Evolutionary conservation across 345 rosid genomes (phyloP).

Genomic region (Reutealis trisperma): DNA sequence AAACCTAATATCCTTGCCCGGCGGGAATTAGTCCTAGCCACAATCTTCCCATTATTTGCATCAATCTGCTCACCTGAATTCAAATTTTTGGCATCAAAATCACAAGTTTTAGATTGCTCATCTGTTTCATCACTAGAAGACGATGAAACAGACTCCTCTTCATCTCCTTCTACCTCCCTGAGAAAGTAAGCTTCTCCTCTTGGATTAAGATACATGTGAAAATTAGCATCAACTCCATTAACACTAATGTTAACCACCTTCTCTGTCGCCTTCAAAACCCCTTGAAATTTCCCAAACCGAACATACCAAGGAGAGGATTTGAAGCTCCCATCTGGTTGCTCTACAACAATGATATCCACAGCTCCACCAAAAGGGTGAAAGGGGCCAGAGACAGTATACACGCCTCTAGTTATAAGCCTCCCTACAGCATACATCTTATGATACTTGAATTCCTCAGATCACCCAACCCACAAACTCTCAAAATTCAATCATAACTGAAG

Average conservation of each 20-base stretch:
- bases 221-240: conserved; percentile 67
- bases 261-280: conserved; percentile 73
- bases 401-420: conserved; percentile 79
- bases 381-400: conserved; percentile 75
- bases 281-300: conserved; percentile 93
- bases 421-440: conserved; percentile 72
- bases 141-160: conserved; percentile 40
- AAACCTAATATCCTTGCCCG: conserved; percentile 62
- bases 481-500: conserved; percentile 27
- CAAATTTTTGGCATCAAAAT: conserved; percentile 38
- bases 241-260: conserved; percentile 63
- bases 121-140: conserved; percentile 67
- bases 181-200: conserved; percentile 93
- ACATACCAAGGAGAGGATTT: conserved; percentile 98
- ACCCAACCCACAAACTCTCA: conserved; percentile 27
- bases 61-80: conserved; percentile 27
- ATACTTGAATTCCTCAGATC: conserved; percentile 17
- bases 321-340: conserved; percentile 91
- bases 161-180: conserved; percentile 54
- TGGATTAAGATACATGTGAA: conserved; percentile 82
- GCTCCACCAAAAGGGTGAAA: conserved; percentile 99
- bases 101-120: conserved; percentile 47
- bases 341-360: conserved; percentile 90
- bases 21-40: conserved; percentile 49
- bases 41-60: conserved; percentile 40